phyloP scores from a whole-genome alignment of 345 rosid genomes.

The Angophora floribunda region DNA sequence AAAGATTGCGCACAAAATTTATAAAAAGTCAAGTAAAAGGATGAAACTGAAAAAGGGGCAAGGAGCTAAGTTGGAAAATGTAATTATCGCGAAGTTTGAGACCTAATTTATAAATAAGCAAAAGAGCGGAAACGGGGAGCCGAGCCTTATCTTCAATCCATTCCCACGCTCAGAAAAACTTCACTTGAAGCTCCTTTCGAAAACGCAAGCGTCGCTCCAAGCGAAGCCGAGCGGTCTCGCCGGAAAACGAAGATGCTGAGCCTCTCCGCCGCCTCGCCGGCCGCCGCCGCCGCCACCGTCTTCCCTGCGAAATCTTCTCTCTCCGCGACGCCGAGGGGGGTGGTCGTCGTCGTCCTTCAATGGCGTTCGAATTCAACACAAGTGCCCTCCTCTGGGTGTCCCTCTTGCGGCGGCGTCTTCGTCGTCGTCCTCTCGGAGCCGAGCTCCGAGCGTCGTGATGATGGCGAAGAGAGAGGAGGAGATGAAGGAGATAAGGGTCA shows the following conservation, averaged over 20 bases:
- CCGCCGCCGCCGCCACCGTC: conserved; percentile 24
- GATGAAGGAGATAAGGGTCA: conserved; percentile 61
- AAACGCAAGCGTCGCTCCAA: not conserved
- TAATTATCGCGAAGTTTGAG: not conserved
- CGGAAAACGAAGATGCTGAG: conserved; percentile 35
- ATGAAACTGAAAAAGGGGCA: not conserved
- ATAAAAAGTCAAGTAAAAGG: not conserved
- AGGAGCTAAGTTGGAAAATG: not conserved
- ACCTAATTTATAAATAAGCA: not conserved
- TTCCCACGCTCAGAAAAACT: not conserved
- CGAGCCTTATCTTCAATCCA: not conserved
- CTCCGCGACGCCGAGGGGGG: not conserved
- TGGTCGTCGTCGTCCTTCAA: conserved; percentile 26
- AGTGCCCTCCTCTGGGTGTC: conserved; percentile 10
- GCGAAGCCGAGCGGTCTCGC: not conserved
- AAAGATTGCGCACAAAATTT: not conserved
- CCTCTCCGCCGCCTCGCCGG: conserved; percentile 39
- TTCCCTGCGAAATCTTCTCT: conserved; percentile 5
- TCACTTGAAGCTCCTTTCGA: not conserved
- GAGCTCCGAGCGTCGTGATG: conserved; percentile 29
- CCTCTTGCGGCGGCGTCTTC: not conserved
- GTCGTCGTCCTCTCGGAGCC: conserved; percentile 3
- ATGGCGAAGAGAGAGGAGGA: conserved; percentile 87
- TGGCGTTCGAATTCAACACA: conserved; percentile 38
- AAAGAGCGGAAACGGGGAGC: not conserved